phyloP scores from a whole-genome alignment of 345 rosid species.

The Anastatica hierochuntica region DNA sequence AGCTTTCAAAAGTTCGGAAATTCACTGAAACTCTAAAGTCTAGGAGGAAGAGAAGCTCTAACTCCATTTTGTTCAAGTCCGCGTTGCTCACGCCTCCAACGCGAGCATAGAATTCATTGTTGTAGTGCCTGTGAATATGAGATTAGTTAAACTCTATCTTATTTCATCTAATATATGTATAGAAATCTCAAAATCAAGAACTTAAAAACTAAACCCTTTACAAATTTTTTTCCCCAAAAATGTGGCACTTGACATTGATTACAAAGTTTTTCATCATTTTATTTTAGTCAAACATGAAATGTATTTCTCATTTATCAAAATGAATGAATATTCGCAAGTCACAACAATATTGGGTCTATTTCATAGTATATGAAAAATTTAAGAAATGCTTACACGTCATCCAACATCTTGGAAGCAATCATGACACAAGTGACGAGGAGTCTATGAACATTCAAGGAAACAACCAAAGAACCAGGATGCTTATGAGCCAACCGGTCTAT shows the following conservation, averaged over 20 bases:
- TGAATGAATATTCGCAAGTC: no score
- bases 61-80: conserved; percentile 67
- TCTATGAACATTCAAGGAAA: conserved; percentile 70
- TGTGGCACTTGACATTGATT: neutral
- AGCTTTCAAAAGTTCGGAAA: conserved; percentile 52
- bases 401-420: conserved; percentile 88
- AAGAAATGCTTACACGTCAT: conserved; percentile 64
- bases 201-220: no score
- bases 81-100: conserved; percentile 78
- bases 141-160: neutral
- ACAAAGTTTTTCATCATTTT: neutral
- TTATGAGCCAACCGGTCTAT: conserved; percentile 65
- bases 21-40: conserved; percentile 53
- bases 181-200: neutral
- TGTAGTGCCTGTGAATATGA: conserved; percentile 42
- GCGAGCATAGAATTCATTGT: conserved; percentile 64
- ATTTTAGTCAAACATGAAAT: neutral
- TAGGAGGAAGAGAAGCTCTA: conserved; percentile 69
- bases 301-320: no score
- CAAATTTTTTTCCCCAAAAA: no score
- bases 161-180: neutral
- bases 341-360: no score
- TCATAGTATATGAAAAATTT: no score
- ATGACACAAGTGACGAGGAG: conserved; percentile 73
- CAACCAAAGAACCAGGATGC: conserved; percentile 63